A percentile compares a stretch with the other conserved stretches of the same genome.
These are phyloP conservation scores for Leptomonas pyrrhocoris DNA, from an alignment of 208 protist species.

Conservation along the genomic window DNA sequence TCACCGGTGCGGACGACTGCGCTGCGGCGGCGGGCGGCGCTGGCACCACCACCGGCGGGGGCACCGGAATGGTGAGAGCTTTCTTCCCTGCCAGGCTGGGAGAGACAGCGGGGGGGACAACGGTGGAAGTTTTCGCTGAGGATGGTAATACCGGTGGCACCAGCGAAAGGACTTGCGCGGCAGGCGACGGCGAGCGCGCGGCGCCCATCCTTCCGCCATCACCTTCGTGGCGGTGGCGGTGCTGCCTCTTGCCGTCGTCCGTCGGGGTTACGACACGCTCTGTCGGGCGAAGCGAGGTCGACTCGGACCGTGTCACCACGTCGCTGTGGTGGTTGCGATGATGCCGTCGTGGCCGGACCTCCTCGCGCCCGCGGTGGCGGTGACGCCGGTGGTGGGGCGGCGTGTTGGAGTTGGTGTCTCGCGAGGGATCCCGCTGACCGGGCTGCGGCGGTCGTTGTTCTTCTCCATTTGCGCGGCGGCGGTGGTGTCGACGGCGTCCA, in stretches of 20 bases:
- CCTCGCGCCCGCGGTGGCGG: background rate
- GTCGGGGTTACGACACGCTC: background rate
- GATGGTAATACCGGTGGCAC: background rate
- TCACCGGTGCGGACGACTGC: background rate
- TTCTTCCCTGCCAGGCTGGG: background rate
- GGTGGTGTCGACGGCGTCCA: slow-evolving; percentile 15
- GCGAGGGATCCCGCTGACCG: background rate
- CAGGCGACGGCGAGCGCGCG: background rate
- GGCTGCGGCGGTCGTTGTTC: background rate
- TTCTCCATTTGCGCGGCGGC: slow-evolving; percentile 9
- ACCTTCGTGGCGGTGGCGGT: slow-evolving; percentile 3
- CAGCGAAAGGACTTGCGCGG: background rate
- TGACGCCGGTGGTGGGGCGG: slow-evolving; percentile 7
- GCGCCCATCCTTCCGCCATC: background rate
- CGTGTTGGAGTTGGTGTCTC: background rate
- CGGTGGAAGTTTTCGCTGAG: background rate
- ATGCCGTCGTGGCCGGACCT: slow-evolving; percentile 8
- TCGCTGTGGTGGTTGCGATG: background rate
- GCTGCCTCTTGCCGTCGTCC: background rate
- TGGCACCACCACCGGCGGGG: slow-evolving; percentile 1
- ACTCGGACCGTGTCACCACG: slow-evolving; percentile 7
- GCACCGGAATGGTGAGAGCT: background rate
- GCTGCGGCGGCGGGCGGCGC: background rate
- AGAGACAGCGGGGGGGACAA: background rate
- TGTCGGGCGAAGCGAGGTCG: slow-evolving; percentile 6